Percentiles rank a stretch among this genome's conserved stretches.
Evolutionary conservation across 208 protist species (phyloP).

Genomic region (Naegleria gruberi): DNA sequence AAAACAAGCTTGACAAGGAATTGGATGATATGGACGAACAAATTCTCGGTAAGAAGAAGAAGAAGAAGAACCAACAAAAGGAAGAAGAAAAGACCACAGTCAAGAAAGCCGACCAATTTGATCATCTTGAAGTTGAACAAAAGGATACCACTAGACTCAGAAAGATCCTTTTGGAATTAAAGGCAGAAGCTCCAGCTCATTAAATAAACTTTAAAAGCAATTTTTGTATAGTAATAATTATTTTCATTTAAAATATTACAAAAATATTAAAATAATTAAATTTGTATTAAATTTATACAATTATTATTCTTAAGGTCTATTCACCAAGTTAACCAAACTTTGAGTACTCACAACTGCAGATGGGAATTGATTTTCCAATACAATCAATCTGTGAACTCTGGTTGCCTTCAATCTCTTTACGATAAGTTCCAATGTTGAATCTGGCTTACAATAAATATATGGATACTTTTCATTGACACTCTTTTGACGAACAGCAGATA

Average conservation of each 20-base stretch:
- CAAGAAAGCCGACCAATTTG: not conserved
- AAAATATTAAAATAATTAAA: not conserved
- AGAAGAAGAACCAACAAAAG: not conserved
- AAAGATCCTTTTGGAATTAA: not conserved
- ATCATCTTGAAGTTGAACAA: not conserved
- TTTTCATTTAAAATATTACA: not conserved
- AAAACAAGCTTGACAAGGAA: not conserved
- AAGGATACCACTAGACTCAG: not conserved
- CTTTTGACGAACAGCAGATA: not conserved
- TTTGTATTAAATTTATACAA: not conserved
- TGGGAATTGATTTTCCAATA: not conserved
- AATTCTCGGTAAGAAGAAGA: not conserved
- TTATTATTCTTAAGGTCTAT: too few species aligned
- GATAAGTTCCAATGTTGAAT: not conserved
- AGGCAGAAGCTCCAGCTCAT: not conserved
- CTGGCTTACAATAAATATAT: not conserved
- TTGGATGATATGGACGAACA: not conserved
- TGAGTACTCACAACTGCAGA: not conserved
- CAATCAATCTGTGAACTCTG: not conserved
- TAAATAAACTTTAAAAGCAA: too few species aligned
- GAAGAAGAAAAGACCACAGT: not conserved
- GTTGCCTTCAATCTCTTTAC: conserved; percentile 17
- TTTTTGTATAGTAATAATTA: too few species aligned
- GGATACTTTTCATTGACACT: not conserved
- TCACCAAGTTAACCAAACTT: not conserved